Base-by-base conservation (phyloP, 768 basidiomycete species). In the Boletus edulis region DNA sequence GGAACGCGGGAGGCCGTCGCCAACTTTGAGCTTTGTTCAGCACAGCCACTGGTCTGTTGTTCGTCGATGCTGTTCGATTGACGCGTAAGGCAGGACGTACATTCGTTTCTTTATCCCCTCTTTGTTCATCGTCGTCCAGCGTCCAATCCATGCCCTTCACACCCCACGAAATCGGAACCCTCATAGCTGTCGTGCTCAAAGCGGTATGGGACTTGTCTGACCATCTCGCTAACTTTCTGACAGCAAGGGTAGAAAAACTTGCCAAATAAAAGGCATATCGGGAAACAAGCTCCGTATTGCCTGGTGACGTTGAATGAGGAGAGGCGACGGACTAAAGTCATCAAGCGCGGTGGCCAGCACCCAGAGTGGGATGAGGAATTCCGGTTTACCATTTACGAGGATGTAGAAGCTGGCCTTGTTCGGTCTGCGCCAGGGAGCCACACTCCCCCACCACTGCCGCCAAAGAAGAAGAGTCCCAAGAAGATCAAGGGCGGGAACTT, bases 311-410 rank as follows among this genome's bases (percentile, higher is more conserved):
- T 94, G 49, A 88, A 91, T 66, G 85, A 85, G 47, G 87, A 94
- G 71, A 94, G 86, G 65, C 83, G 86, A 55, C 81, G 91, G 49
- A 98, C 96, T 5, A 92, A 89, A 70, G 85, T 93, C n/a, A 88
- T 98, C 70, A 95, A 91, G 69, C 87, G 93, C 31, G 97, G 97
- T 47, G 97, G 97, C 17, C 97, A 99, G 70, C 94, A 97, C 71
- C 97, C 97, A 6, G 94, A 94, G 73, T 99, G 97, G 95, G 97
- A 99, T 68, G 94, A 97, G 64, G 97, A 99, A 73, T 78, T 98
- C 65, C 87, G 97, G 41, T 98, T 98, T 72, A 86, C 87, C 24
- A 76, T 99, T 43, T 82, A 78, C 59, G 95, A 98, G 67, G 92
- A 93, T 59, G 72, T 76, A 32, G 78, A 82, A 31, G 82, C 80